Evolutionary conservation across 495 filamentous ascomycete genomes (phyloP).

Genomic region (Jackrogersella minutella): DNA sequence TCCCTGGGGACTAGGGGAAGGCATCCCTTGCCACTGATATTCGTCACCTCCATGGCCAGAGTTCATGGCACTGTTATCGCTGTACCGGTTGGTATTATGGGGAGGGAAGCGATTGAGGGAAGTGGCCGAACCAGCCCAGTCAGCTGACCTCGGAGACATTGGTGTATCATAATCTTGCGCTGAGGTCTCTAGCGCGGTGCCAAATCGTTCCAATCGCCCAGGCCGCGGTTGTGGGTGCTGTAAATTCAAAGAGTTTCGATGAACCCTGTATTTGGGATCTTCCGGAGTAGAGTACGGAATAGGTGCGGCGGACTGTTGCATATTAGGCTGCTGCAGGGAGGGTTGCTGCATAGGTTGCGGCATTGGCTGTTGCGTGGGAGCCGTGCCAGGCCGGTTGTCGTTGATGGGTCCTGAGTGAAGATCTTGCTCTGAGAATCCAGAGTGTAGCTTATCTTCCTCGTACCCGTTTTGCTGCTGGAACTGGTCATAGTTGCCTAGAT

Average conservation of each 20-base stretch:
- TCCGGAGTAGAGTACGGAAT: constrained; percentile 66
- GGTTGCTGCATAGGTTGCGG: too few species aligned
- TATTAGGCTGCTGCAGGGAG: constrained; percentile 30
- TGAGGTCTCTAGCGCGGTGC: constrained; percentile 79
- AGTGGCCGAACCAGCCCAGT: constrained; percentile 74
- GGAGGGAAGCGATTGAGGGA: constrained; percentile 53
- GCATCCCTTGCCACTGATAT: constrained; percentile 51
- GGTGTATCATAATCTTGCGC: constrained; percentile 74
- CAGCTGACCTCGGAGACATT: constrained; percentile 73
- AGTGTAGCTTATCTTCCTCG: constrained; percentile 75
- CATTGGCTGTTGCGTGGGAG: constrained; percentile 28
- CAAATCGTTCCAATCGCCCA: constrained; percentile 82
- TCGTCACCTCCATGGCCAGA: constrained; percentile 43
- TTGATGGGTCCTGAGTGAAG: constrained; percentile 35
- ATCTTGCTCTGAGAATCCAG: constrained; percentile 66
- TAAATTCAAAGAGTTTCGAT: constrained; percentile 87
- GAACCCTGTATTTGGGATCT: constrained; percentile 88
- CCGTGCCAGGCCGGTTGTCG: constrained; percentile 13
- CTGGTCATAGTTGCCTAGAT: constrained; percentile 70
- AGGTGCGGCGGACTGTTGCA: constrained; percentile 43
- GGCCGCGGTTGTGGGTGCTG: constrained; percentile 90
- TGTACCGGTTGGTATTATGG: constrained; percentile 54
- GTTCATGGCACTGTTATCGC: constrained; percentile 49
- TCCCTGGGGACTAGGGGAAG: constrained; percentile 47
- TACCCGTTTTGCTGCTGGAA: constrained; percentile 70